A percentile compares a stretch with the other conserved stretches of the same genome.
Evolutionary conservation across 1,284 basidiomycete genomes (phyloP).

Genomic region (Cystobasidium pallidum): DNA sequence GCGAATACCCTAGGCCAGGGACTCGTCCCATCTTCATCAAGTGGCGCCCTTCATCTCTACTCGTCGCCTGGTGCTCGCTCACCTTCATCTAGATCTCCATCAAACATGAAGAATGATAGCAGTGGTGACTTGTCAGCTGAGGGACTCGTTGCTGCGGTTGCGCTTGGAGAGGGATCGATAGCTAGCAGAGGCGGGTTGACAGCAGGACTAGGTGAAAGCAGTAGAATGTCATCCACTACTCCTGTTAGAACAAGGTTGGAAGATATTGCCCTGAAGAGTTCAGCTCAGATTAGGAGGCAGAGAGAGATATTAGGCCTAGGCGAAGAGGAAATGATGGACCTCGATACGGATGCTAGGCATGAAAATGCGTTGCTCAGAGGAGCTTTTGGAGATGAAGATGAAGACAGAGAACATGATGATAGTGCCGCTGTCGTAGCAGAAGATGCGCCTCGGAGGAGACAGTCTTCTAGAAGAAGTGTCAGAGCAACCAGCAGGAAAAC

Average conservation of each 20-base stretch:
- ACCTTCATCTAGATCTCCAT: conserved; percentile 5
- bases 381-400: conserved; percentile 10
- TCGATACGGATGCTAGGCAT: conserved; percentile 39
- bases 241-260: conserved; percentile 39
- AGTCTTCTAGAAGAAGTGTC: not conserved
- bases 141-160: conserved; percentile 12
- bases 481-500: not conserved
- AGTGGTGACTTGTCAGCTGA: conserved; percentile 17
- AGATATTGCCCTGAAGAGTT: conserved; percentile 42
- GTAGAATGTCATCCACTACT: conserved; percentile 15
- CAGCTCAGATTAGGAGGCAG: conserved; percentile 41
- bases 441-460: conserved; percentile 1
- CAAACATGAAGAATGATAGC: conserved; percentile 11
- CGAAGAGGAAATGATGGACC: conserved; percentile 38
- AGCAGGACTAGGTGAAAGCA: not conserved
- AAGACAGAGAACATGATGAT: not conserved
- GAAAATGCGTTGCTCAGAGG: conserved; percentile 24
- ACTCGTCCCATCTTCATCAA: not conserved
- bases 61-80: conserved; percentile 1
- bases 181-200: conserved; percentile 1
- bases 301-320: conserved; percentile 32
- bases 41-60: not conserved
- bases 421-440: not conserved
- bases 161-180: not conserved
- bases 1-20: not conserved